Percentiles rank a stretch among this genome's conserved stretches.
Conservation (phyloP, 169 alveolate genomes). For the Cryptosporidium ubiquitum region DNA sequence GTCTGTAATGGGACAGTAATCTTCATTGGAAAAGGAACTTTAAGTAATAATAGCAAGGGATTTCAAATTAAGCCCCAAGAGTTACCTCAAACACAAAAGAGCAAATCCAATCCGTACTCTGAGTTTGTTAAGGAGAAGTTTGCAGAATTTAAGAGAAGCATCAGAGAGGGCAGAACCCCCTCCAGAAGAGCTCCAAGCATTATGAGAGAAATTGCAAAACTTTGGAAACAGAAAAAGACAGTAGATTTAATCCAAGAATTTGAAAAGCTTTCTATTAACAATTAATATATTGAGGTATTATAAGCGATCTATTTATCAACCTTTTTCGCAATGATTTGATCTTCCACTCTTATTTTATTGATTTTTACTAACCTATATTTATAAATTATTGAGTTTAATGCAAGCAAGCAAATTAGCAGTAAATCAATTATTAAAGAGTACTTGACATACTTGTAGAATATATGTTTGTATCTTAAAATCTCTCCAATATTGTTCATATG, state of each 20-base stretch:
- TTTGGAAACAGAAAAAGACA: constrained; percentile 36
- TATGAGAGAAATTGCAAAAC: constrained; percentile 57
- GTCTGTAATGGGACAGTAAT: constrained; percentile 34
- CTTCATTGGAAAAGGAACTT: constrained; percentile 55
- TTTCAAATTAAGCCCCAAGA: background rate
- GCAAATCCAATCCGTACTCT: constrained; percentile 27
- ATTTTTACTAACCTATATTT: constrained; percentile 44
- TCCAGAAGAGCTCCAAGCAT: constrained; percentile 72
- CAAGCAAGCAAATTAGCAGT: background rate
- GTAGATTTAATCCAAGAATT: background rate
- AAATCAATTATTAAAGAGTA: constrained; percentile 29
- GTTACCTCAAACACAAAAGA: background rate
- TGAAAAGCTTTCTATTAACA: constrained; percentile 44
- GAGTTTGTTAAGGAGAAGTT: constrained; percentile 61
- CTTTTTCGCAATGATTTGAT: background rate
- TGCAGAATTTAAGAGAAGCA: constrained; percentile 24
- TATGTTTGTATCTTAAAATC: background rate
- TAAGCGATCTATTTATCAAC: background rate
- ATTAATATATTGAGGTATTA: background rate
- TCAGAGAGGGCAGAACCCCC: constrained; percentile 29
- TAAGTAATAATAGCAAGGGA: background rate
- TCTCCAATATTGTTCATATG: constrained; percentile 6
- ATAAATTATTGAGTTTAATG: constrained; percentile 3
- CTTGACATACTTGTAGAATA: background rate
- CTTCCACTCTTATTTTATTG: background rate